These are phyloP conservation scores for Ceratocystis diversiconidia DNA, from an alignment of 2,329 filamentous ascomycete genomes.

Conservation along the genomic window DNA sequence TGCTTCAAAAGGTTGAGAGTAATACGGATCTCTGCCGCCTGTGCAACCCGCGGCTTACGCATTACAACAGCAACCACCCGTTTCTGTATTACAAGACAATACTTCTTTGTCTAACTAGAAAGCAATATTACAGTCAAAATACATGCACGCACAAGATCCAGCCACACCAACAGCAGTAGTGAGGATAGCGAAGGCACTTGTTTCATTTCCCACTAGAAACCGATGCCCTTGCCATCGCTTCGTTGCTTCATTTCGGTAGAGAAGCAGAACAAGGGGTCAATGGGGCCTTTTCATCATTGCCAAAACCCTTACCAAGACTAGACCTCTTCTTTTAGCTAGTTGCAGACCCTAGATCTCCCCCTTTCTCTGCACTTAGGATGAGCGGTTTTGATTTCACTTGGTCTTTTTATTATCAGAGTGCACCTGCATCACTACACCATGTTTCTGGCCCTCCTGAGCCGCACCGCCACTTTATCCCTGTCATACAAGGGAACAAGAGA, in stretches of 20 bases:
- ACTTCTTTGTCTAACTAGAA: neutral
- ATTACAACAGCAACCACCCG: neutral
- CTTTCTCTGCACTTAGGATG: neutral
- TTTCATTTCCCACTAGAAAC: neutral
- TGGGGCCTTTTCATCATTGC: neutral
- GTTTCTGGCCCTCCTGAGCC: neutral
- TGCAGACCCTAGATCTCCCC: neutral
- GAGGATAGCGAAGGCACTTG: neutral
- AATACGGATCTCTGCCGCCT: neutral
- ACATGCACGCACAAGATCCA: neutral
- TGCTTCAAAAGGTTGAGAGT: neutral
- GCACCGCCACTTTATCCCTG: conserved; percentile 5
- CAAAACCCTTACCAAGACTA: neutral
- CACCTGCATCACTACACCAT: neutral
- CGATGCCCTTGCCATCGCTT: neutral
- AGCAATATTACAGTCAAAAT: neutral
- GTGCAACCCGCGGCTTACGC: neutral
- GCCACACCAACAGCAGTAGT: neutral
- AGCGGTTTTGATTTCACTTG: neutral
- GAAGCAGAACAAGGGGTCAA: conserved; percentile 4
- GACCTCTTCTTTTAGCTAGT: neutral
- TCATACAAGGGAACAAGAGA: neutral
- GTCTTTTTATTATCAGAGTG: neutral
- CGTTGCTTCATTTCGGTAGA: conserved; percentile 11
- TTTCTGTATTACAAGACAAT: neutral